A percentile compares a stretch with the other conserved stretches of the same genome.
Conservation (phyloP, 1,284 basidiomycete genomes). For the Cronartium ribicola region DNA sequence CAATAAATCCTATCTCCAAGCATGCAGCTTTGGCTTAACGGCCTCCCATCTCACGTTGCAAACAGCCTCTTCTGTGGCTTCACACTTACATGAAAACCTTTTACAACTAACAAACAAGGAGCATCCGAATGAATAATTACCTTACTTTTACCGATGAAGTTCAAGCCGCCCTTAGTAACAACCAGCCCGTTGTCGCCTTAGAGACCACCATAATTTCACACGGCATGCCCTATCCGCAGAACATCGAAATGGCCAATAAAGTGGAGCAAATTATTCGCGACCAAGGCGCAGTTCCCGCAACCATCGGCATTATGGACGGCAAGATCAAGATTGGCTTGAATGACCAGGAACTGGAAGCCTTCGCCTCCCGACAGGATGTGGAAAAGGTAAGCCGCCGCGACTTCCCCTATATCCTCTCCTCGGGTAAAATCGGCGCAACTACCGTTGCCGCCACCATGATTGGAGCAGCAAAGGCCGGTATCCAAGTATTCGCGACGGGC, state of each 20-base stretch:
- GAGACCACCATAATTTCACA: constrained; percentile 85
- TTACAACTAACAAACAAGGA: too few species aligned
- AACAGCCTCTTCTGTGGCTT: too few species aligned
- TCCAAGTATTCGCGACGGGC: constrained; percentile 52
- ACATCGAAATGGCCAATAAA: constrained; percentile 61
- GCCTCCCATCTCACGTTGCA: too few species aligned
- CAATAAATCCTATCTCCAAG: too few species aligned
- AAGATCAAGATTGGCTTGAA: constrained; percentile 79
- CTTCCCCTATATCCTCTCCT: constrained; percentile 52
- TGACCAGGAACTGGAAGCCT: constrained; percentile 62
- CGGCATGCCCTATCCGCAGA: constrained; percentile 54
- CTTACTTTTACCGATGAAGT: constrained; percentile 66
- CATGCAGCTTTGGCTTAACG: too few species aligned
- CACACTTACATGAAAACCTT: too few species aligned
- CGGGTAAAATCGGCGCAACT: constrained; percentile 45
- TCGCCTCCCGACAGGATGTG: constrained; percentile 59
- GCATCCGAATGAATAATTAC: too few species aligned
- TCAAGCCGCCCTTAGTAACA: constrained; percentile 64
- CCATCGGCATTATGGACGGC: constrained; percentile 79
- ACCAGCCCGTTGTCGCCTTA: constrained; percentile 55
- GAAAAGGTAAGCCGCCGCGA: constrained; percentile 84
- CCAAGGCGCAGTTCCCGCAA: constrained; percentile 76
- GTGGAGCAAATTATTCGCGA: constrained; percentile 74
- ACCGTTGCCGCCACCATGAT: constrained; percentile 52
- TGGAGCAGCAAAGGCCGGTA: constrained; percentile 49